Percentiles rank a stretch among this genome's conserved stretches.
Evolutionary conservation across 768 basidiomycete genomes (phyloP).

Genomic region (Lactifluus subvellereus): DNA sequence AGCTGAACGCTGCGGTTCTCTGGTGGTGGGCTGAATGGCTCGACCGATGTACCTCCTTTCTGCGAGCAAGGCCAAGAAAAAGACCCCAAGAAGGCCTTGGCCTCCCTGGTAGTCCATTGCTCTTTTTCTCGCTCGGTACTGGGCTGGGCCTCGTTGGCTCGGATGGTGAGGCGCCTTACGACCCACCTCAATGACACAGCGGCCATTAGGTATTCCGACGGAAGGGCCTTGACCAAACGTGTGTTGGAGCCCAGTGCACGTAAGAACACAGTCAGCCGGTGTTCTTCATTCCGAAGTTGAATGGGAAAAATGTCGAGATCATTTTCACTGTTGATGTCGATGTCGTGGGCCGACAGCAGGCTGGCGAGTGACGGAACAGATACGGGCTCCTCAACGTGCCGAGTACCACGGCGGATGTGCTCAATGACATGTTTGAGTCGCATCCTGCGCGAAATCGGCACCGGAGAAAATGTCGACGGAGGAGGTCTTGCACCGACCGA

Average conservation of each 20-base stretch:
- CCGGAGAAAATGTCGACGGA: conserved; percentile 34
- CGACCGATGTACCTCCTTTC: not conserved
- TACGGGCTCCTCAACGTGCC: conserved; percentile 56
- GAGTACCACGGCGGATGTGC: conserved; percentile 63
- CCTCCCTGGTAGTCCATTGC: conserved; percentile 64
- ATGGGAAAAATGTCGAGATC: conserved; percentile 37
- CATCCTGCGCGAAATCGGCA: conserved; percentile 25
- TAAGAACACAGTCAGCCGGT: conserved; percentile 52
- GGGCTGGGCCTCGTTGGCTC: conserved; percentile 43
- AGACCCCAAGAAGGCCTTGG: conserved; percentile 50
- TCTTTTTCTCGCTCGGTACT: conserved; percentile 60
- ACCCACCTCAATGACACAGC: conserved; percentile 64
- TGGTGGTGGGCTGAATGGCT: conserved; percentile 34
- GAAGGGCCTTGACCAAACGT: conserved; percentile 41
- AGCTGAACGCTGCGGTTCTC: conserved; percentile 62
- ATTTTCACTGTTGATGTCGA: conserved; percentile 13
- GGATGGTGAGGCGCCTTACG: conserved; percentile 41
- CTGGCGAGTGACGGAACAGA: conserved; percentile 43
- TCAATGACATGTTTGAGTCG: conserved; percentile 39
- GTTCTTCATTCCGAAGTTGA: conserved; percentile 43
- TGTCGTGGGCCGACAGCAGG: conserved; percentile 37
- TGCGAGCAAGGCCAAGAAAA: conserved; percentile 30
- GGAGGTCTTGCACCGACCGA: conserved; percentile 32
- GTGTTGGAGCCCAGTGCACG: conserved; percentile 51
- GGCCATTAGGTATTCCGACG: conserved; percentile 41